Base-by-base conservation (phyloP, 345 rosid genomes). In the Toxicodendron radicans region DNA sequence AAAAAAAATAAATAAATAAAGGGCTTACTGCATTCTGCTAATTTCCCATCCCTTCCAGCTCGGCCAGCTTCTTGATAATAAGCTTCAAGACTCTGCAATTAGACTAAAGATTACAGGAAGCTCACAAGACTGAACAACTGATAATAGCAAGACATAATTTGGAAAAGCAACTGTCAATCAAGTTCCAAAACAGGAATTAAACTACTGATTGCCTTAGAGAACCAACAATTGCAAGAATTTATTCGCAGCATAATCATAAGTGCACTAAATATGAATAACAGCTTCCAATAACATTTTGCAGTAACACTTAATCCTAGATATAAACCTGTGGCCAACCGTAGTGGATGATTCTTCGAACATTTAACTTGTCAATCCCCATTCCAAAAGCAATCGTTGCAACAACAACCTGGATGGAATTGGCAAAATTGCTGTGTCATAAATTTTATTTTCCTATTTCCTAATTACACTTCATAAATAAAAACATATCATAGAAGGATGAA, bases 51-150 rank as follows among this genome's bases (percentile, higher is more conserved):
- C 78, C 98, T 89, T 85, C 98, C 97, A 79, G 97, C 95, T 83
- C 98, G 97, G 63, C 98, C 98, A 56, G 96, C 94, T 89, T 94
- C 98, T 88, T 94, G 98, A 86, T 94, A 90, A 81, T 94, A 94
- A 59, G 97, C 96, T 81, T 94, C 98, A 77, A 92, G 75, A 82
- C 96, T 89, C 98, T 94, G 91, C 32, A 71, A 75, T 74, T 73
- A 53, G 69, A 72, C 66, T 74, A 30, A 63, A 49, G 56, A 61
- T 33, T 54, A 56, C 43, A 48, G 45, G 33, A 70, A 20, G 24
- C 54, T 65, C 58, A 56, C 24, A 35, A 30, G 60, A 67, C 62
- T 45, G 57, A 52, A n/a, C 9, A 77, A 71, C 17, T 48, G 43
- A 71, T 35, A 30, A 64, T 17, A 76, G 51, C 52, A 52, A 49